These are phyloP conservation scores for Persicaria tinctoria DNA, from an alignment of 148 eudicot genomes.

Conservation along the genomic window DNA sequence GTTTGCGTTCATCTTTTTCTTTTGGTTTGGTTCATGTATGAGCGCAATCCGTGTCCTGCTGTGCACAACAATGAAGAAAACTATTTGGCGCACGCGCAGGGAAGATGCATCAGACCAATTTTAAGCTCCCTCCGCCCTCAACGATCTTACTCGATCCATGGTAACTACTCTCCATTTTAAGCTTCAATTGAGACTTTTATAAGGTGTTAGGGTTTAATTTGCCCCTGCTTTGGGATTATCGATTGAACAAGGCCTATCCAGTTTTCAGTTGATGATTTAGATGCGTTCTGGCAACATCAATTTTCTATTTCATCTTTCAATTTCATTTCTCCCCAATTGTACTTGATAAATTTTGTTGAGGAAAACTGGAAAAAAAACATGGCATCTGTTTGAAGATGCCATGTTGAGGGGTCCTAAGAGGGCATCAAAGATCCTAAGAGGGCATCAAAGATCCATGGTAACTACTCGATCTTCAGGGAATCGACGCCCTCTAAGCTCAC, in stretches of 20 bases:
- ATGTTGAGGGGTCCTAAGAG: no score
- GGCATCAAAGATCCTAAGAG: no score
- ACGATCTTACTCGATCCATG: constrained; percentile 49
- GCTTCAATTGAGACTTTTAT: background rate
- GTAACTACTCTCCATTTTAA: constrained; percentile 22
- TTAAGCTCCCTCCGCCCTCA: constrained; percentile 24
- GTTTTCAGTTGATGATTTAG: background rate
- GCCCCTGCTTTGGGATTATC: background rate
- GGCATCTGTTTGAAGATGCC: background rate
- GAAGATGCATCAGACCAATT: no score
- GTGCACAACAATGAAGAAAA: no score
- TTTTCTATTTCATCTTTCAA: background rate
- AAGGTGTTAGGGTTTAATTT: background rate
- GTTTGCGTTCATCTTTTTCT: no score
- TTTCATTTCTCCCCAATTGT: background rate
- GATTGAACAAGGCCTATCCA: background rate
- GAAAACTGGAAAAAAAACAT: background rate
- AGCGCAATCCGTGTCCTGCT: no score
- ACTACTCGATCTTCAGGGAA: no score
- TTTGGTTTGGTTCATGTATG: no score
- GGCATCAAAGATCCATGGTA: no score
- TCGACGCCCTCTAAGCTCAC: no score
- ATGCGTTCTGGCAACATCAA: background rate
- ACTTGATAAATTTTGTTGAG: background rate
- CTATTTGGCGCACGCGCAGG: no score